Base-by-base conservation (phyloP, 345 rosid genomes). In the Atalantia buxifolia region DNA sequence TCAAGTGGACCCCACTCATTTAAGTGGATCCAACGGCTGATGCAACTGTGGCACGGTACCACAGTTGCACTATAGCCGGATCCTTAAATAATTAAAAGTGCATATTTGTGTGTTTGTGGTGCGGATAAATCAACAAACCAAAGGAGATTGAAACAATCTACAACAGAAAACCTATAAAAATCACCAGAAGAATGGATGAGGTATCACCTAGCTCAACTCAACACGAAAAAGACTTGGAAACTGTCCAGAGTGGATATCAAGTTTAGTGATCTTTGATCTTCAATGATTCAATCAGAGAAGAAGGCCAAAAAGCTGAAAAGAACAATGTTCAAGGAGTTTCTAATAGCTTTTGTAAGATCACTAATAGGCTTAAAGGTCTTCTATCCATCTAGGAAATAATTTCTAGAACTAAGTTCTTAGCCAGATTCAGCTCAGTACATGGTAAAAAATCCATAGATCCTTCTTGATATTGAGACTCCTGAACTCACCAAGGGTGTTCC, bases 161-260 rank as follows among this genome's bases (percentile, higher is more conserved):
- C 5, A 55, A 53, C 16, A 55, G 45, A 9, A 55, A 6, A 31
- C 4, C 28, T 42, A 50, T 31, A 16, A 64, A 33, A 76, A 40
- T 27, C 38, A 30, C n/a, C 45, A 25, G 56, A 62, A 74, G 68
- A 36, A 36, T 74, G 55, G 68, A 42, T 7, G 24, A 16, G 33
- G 28, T 16, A 55, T 59, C 76, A 74, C 36, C 61, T 56, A 60
- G 67, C 68, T 38, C 35, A 61, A 27, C 77, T 74, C 27, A 24
- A 36, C 76, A 6, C 13, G 12, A 36, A 36, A 40, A 40, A 30
- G 28, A 31, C 56, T 40, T 18, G 8, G 28, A 67, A 67, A 38
- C 19, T 38, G 48, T 35, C 70, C 27, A 66, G 22, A 66, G 27
- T 22, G 6, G 38, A 66, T 21, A 22, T 31, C 35, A 65, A 19